A percentile compares a stretch with the other conserved stretches of the same genome.
phyloP scores from a whole-genome alignment of 441 rosid genomes.

The Melastoma candidum region DNA sequence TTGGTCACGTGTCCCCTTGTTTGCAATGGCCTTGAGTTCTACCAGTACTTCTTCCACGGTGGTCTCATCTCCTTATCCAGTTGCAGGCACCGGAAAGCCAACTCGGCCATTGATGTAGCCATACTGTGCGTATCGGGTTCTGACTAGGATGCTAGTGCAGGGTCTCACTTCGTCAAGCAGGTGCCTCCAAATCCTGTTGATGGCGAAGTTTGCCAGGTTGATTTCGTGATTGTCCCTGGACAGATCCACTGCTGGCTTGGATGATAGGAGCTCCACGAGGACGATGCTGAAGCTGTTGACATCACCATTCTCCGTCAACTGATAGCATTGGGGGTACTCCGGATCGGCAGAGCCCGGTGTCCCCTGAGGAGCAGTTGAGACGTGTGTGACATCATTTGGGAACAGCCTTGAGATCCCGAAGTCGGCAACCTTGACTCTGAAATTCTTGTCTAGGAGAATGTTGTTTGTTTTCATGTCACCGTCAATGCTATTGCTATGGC shows the following conservation, averaged over 20 bases:
- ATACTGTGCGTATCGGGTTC: slow-evolving; percentile 31
- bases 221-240: slow-evolving; percentile 46
- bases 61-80: slow-evolving; percentile 63
- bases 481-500: slow-evolving; percentile 59
- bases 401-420: slow-evolving; percentile 57
- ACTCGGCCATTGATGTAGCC: slow-evolving; percentile 50
- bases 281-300: slow-evolving; percentile 81
- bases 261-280: slow-evolving; percentile 61
- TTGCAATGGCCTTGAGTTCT: slow-evolving; percentile 31
- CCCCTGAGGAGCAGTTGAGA: slow-evolving; percentile 79
- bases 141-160: slow-evolving; percentile 32
- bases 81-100: slow-evolving; percentile 65
- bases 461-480: slow-evolving; percentile 64
- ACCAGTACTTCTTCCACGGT: slow-evolving; percentile 47
- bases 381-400: slow-evolving; percentile 47
- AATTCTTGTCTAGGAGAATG: slow-evolving; percentile 54
- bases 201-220: slow-evolving; percentile 55
- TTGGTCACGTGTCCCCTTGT: slow-evolving; percentile 9
- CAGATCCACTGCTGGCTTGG: slow-evolving; percentile 70
- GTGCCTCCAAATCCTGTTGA: slow-evolving; percentile 41
- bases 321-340: slow-evolving; percentile 58
- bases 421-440: slow-evolving; percentile 59
- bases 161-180: slow-evolving; percentile 47
- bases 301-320: slow-evolving; percentile 59
- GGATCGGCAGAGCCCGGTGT: slow-evolving; percentile 79